A percentile compares a stretch with the other conserved stretches of the same genome.
Conservation (phyloP, 805 yeast genomes). For the Zygosaccharomyces siamensis region DNA sequence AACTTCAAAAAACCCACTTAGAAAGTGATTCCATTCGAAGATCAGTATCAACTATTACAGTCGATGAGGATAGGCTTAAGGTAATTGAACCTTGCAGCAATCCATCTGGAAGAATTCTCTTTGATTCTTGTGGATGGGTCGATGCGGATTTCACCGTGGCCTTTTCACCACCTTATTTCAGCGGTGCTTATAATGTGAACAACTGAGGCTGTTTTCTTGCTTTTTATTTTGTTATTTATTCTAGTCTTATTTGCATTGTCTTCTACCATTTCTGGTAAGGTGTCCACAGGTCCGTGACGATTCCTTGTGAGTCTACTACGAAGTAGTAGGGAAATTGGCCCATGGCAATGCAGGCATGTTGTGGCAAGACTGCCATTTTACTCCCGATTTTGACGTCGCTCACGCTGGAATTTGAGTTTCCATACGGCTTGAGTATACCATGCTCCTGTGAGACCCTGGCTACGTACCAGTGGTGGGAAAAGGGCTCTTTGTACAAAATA, state of each 20-base stretch:
- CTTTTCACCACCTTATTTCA: slow-evolving; percentile 44
- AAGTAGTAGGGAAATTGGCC: slow-evolving; percentile 55
- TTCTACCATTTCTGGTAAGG: slow-evolving; percentile 51
- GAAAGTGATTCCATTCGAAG: neutral
- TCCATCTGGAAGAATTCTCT: slow-evolving; percentile 38
- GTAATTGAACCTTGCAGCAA: slow-evolving; percentile 22
- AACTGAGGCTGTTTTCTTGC: slow-evolving; percentile 33
- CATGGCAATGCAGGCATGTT: slow-evolving; percentile 71
- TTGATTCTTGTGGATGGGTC: slow-evolving; percentile 33
- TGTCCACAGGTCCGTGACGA: slow-evolving; percentile 58
- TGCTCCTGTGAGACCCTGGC: slow-evolving; percentile 75
- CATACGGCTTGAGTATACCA: slow-evolving; percentile 57
- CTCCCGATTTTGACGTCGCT: slow-evolving; percentile 40
- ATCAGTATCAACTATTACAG: slow-evolving; percentile 53
- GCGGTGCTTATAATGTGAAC: slow-evolving; percentile 33
- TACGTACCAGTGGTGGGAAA: slow-evolving; percentile 52
- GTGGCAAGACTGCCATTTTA: slow-evolving; percentile 54
- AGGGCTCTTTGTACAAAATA: slow-evolving; percentile 39
- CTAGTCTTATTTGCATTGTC: neutral
- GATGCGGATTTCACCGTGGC: slow-evolving; percentile 52
- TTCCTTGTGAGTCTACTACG: slow-evolving; percentile 45
- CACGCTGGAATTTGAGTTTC: slow-evolving; percentile 20
- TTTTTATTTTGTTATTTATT: neutral
- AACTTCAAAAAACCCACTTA: neutral
- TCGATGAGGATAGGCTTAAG: slow-evolving; percentile 45